These are phyloP conservation scores for Priceomyces carsonii DNA, from an alignment of 805 yeast genomes.

Conservation along the genomic window DNA sequence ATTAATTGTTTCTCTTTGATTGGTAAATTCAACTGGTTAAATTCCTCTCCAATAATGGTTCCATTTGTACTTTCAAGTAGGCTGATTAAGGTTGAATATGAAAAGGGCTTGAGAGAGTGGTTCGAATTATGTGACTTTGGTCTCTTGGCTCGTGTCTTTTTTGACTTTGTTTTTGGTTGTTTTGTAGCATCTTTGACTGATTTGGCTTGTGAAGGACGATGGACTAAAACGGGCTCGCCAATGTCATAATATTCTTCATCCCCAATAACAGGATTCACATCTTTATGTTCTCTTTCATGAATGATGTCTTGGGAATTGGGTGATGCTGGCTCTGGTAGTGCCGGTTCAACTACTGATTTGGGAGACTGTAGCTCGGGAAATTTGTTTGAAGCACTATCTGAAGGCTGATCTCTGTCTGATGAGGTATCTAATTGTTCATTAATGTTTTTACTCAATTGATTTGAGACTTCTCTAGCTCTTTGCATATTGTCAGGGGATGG, in stretches of 20 bases:
- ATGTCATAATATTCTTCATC: slow-evolving; percentile 39
- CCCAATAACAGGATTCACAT: background rate
- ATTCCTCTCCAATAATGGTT: slow-evolving; percentile 66
- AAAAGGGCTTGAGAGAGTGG: slow-evolving; percentile 33
- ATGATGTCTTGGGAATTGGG: too few species aligned
- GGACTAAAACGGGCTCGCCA: slow-evolving; percentile 35
- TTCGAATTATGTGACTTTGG: slow-evolving; percentile 5
- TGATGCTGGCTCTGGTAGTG: too few species aligned
- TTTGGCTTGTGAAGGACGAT: slow-evolving; percentile 32
- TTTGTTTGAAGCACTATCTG: too few species aligned
- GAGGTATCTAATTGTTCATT: background rate
- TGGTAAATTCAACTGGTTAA: slow-evolving; percentile 71
- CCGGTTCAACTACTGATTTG: too few species aligned
- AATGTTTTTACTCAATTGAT: slow-evolving; percentile 9
- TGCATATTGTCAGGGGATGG: slow-evolving; percentile 24
- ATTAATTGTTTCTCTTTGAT: slow-evolving; percentile 73
- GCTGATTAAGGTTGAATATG: slow-evolving; percentile 48
- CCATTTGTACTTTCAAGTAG: slow-evolving; percentile 60
- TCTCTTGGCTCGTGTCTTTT: slow-evolving; percentile 11
- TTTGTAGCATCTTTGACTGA: slow-evolving; percentile 33
- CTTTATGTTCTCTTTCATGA: too few species aligned
- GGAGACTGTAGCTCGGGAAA: too few species aligned
- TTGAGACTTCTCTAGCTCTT: slow-evolving; percentile 25
- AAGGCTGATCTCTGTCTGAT: too few species aligned
- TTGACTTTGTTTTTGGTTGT: slow-evolving; percentile 18